A percentile compares a stretch with the other conserved stretches of the same genome.
These are phyloP conservation scores for Erysimum pusillum DNA, from an alignment of 441 rosid genomes.

Conservation along the genomic window DNA sequence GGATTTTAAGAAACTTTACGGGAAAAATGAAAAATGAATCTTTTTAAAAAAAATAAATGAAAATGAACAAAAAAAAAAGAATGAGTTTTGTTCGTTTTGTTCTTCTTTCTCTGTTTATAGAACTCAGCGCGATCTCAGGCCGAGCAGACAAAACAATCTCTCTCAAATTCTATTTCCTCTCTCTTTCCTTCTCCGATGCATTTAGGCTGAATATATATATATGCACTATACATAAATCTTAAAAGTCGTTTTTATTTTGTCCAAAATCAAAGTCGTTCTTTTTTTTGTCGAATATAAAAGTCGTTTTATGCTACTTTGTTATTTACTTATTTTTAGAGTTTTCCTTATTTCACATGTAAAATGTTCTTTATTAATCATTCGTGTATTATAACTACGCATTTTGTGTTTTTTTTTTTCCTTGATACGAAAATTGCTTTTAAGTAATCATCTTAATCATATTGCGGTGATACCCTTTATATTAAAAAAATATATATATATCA, in stretches of 20 bases:
- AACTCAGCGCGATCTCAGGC: constrained; percentile 40
- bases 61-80: background rate
- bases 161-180: constrained; percentile 31
- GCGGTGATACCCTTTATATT: too few species aligned
- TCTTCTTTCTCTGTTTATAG: background rate
- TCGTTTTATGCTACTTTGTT: background rate
- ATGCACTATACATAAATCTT: background rate
- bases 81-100: background rate
- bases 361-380: background rate
- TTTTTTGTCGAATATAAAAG: constrained; percentile 3
- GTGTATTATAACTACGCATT: background rate
- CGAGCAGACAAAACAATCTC: constrained; percentile 38
- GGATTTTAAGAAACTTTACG: background rate
- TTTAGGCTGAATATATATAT: background rate
- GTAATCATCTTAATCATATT: too few species aligned
- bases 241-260: constrained; percentile 30
- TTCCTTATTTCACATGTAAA: constrained; percentile 22
- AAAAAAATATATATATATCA: too few species aligned
- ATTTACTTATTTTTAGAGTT: constrained; percentile 2
- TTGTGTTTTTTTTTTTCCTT: background rate
- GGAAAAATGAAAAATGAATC: background rate
- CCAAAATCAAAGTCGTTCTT: constrained; percentile 3
- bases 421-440: background rate
- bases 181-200: constrained; percentile 8
- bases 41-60: background rate